Conservation (phyloP, 768 basidiomycete species). For the Naematelia encephala region DNA sequence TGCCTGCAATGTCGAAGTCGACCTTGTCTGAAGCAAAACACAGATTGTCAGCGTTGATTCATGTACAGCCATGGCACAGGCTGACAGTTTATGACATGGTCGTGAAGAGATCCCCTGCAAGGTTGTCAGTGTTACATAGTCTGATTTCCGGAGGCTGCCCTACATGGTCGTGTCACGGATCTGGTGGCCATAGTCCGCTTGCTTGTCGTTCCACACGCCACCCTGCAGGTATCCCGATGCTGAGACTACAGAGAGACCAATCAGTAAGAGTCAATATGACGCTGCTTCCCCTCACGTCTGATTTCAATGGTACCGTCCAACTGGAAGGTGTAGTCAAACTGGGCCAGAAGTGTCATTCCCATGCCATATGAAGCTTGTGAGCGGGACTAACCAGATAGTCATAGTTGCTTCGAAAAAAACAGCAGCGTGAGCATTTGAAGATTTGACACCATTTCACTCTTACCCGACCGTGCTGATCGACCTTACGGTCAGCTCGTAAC, state of each 20-base stretch:
- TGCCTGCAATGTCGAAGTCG: slow-evolving; percentile 64
- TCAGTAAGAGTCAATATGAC: too few relatives aligned
- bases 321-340: slow-evolving; percentile 66
- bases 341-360: background rate
- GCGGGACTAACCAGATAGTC: slow-evolving; percentile 40
- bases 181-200: slow-evolving; percentile 59
- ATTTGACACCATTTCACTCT: too few relatives aligned
- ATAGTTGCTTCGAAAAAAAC: slow-evolving; percentile 54
- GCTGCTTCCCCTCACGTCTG: slow-evolving; percentile 46
- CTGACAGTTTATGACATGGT: slow-evolving; percentile 66
- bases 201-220: slow-evolving; percentile 59
- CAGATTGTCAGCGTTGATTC: background rate
- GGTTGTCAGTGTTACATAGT: background rate
- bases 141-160: background rate
- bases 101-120: slow-evolving; percentile 60
- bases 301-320: slow-evolving; percentile 71
- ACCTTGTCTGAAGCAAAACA: slow-evolving; percentile 51
- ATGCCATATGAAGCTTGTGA: too few relatives aligned
- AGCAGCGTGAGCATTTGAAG: background rate
- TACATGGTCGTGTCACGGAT: slow-evolving; percentile 60
- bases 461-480: slow-evolving; percentile 60
- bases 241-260: slow-evolving; percentile 50
- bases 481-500: slow-evolving; percentile 60
- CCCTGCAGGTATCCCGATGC: slow-evolving; percentile 69
- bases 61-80: slow-evolving; percentile 9